These are phyloP conservation scores for Amanita rubescens DNA, from an alignment of 768 basidiomycete genomes.

Conservation along the genomic window DNA sequence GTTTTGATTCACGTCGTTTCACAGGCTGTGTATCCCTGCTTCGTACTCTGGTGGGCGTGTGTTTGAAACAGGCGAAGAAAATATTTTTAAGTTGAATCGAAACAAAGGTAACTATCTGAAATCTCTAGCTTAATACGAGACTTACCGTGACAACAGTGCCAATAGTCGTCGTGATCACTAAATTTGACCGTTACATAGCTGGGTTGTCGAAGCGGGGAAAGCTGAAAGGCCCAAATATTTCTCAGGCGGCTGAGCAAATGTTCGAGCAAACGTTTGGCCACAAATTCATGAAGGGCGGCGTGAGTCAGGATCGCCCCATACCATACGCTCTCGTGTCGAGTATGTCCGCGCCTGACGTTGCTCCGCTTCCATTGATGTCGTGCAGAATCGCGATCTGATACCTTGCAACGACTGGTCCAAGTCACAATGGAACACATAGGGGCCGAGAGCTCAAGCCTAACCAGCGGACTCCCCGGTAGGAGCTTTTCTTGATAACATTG, in stretches of 20 bases:
- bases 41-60: neutral
- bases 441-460: neutral
- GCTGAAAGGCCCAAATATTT: neutral
- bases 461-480: neutral
- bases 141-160: constrained; percentile 11
- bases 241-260: neutral
- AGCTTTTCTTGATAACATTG: neutral
- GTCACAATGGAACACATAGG: neutral
- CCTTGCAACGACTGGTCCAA: too few species aligned
- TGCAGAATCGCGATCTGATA: too few species aligned
- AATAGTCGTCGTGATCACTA: constrained; percentile 24
- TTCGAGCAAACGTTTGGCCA: neutral
- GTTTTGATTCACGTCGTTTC: neutral
- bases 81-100: neutral
- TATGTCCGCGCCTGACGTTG: too few species aligned
- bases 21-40: neutral
- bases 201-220: too few species aligned
- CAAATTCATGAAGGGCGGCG: too few species aligned
- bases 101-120: neutral
- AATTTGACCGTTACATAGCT: constrained; percentile 20
- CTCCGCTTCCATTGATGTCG: too few species aligned
- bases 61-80: neutral
- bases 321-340: too few species aligned
- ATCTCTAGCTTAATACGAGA: neutral
- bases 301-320: too few species aligned